Conservation (phyloP, 2,329 filamentous ascomycete species). For the Arthrobotrys pseudoclavata region DNA sequence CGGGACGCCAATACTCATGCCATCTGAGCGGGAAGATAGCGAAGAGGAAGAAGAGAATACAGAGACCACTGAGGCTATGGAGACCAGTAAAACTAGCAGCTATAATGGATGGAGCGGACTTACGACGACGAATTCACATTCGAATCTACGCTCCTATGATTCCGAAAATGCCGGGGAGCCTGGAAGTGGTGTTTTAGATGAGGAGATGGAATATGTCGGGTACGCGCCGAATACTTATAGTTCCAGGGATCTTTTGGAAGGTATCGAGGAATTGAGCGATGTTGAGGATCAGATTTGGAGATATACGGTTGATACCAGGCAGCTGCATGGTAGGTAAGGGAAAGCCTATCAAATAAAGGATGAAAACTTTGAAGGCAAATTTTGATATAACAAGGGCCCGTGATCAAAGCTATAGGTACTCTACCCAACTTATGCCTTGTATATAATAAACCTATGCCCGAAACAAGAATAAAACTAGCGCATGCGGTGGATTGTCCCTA, state of each 20-base stretch:
- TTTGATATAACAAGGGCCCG: background rate
- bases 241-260: slow-evolving; percentile 28
- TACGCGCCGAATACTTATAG: background rate
- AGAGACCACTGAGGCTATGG: background rate
- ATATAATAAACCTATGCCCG: background rate
- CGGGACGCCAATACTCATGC: slow-evolving; percentile 33
- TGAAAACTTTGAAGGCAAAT: background rate
- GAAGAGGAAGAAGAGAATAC: background rate
- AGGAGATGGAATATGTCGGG: background rate
- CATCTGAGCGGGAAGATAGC: slow-evolving; percentile 3
- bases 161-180: background rate
- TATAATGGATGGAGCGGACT: slow-evolving; percentile 39
- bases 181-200: background rate
- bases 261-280: slow-evolving; percentile 46
- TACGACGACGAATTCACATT: background rate
- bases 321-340: background rate
- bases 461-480: background rate
- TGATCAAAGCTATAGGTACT: background rate
- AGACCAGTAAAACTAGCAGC: background rate
- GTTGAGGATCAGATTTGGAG: slow-evolving; percentile 56
- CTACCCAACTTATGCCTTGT: background rate
- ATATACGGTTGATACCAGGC: background rate
- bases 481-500: background rate
- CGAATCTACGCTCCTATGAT: background rate
- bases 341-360: background rate